A percentile compares a stretch with the other conserved stretches of the same genome.
These are phyloP conservation scores for Candida pini DNA, from an alignment of 805 yeast species.

Conservation along the genomic window DNA sequence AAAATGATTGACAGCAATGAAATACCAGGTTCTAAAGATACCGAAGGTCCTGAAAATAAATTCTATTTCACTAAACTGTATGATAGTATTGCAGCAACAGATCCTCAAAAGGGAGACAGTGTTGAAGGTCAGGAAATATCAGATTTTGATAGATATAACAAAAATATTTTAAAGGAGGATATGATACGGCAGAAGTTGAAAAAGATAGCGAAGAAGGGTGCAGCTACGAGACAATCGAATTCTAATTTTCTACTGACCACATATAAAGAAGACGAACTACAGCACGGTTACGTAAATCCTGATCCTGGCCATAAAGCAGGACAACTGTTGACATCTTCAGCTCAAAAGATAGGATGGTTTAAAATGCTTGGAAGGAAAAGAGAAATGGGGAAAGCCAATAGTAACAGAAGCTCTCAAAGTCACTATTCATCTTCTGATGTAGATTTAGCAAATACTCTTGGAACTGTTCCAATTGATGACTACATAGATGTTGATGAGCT, in stretches of 20 bases:
- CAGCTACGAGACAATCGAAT: not conserved
- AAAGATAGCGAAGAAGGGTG: constrained; percentile 6
- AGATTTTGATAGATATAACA: constrained; percentile 28
- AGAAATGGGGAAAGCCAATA: not conserved
- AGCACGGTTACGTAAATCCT: constrained; percentile 12
- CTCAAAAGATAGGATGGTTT: too few species aligned
- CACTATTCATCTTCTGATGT: not conserved
- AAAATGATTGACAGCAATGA: constrained; percentile 18
- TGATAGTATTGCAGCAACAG: constrained; percentile 9
- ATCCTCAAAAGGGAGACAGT: not conserved
- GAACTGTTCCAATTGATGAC: constrained; percentile 27
- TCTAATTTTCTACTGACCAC: constrained; percentile 11
- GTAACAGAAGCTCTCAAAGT: not conserved
- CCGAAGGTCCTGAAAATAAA: constrained; percentile 7
- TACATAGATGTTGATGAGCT: constrained; percentile 21
- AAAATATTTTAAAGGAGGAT: constrained; percentile 21
- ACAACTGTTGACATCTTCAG: not conserved
- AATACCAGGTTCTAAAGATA: not conserved
- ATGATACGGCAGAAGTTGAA: constrained; percentile 15
- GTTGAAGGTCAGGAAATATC: too few species aligned
- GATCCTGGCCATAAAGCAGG: constrained; percentile 1
- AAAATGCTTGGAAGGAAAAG: not conserved
- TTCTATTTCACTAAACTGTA: constrained; percentile 22
- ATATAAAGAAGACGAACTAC: constrained; percentile 19
- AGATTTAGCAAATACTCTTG: constrained; percentile 2